Evolutionary conservation across 179 eudicot species (phyloP), one percentile per base, ranked within the genome.

Genomic region (Camellia oleifera): DNA sequence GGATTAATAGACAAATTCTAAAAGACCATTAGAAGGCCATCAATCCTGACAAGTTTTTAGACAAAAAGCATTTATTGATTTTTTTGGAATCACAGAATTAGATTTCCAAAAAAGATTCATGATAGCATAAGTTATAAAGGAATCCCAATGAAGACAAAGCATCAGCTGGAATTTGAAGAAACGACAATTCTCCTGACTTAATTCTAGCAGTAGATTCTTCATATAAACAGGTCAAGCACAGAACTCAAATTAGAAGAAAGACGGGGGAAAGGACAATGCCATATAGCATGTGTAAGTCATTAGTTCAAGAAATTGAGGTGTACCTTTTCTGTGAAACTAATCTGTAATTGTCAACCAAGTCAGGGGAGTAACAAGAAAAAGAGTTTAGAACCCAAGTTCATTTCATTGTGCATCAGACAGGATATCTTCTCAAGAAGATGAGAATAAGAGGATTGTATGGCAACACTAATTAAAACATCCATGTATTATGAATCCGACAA

Each of bases 401-500:
- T 54, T 68, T 18, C 50, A 69, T 26, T 1, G 11, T 42, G 20
- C 80, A 32, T 32, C 40, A 32, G 40, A 32, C 40, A 32, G 40
- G 40, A 32, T 32, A 32, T 56, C 63, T 67, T 2, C 53, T 45
- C 0, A 78, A 67, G 75, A 78, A 66, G 75, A 40, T 26, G 75
- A 44, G 62, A 74, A 15, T 56, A 48, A 15, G 72, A 69, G 79
- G 62, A 46, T 40, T 18, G 46, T 56, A 82, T 69, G 65, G 53
- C 26, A 32, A 79, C 74, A 75, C 67, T 20, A 78, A 78, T 42
- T 32, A 3, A 76, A 63, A 46, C 75, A 60, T 50, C 54, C 63
- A 81, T 14, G 50, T 12, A 69, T 56, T 69, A 75, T 10, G 72
- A 75, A 75, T 57, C 58, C 6, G 52, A 74, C 56, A 72, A 72